A percentile compares a stretch with the other conserved stretches of the same genome.
Conservation (phyloP, 2,329 filamentous ascomycete species). For the Lecanicillium sp. region DNA sequence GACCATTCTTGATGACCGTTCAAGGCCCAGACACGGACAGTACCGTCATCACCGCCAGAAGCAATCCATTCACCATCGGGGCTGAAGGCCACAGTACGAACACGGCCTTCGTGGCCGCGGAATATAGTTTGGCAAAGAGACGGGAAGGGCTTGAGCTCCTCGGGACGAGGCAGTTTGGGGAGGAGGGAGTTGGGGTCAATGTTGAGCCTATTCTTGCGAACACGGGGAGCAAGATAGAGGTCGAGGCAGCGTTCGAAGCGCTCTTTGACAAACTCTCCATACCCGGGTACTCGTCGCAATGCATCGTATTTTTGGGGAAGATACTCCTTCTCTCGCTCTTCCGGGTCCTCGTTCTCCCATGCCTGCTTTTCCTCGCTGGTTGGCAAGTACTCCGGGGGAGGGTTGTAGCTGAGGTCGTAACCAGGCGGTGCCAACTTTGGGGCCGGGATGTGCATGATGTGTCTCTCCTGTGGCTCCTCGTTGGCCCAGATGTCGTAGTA, state of each 20-base stretch:
- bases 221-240: slow-evolving; percentile 86
- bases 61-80: slow-evolving; percentile 81
- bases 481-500: slow-evolving; percentile 94
- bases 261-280: slow-evolving; percentile 86
- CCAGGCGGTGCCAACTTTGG: slow-evolving; percentile 90
- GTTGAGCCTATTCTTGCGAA: slow-evolving; percentile 89
- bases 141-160: slow-evolving; percentile 92
- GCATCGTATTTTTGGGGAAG: slow-evolving; percentile 77
- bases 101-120: slow-evolving; percentile 79
- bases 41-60: slow-evolving; percentile 91
- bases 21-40: slow-evolving; percentile 84
- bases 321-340: slow-evolving; percentile 86
- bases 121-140: slow-evolving; percentile 84
- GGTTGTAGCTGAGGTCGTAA: slow-evolving; percentile 95
- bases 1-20: slow-evolving; percentile 87
- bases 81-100: slow-evolving; percentile 78
- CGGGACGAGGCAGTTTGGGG: slow-evolving; percentile 85
- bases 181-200: slow-evolving; percentile 92
- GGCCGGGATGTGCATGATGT: slow-evolving; percentile 90
- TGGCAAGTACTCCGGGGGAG: slow-evolving; percentile 88
- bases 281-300: slow-evolving; percentile 86
- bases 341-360: slow-evolving; percentile 82
- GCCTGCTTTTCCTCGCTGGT: slow-evolving; percentile 74
- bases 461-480: slow-evolving; percentile 73
- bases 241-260: slow-evolving; percentile 94